phyloP scores from a whole-genome alignment of 257 asterid species.

The Solanum rostratum region DNA sequence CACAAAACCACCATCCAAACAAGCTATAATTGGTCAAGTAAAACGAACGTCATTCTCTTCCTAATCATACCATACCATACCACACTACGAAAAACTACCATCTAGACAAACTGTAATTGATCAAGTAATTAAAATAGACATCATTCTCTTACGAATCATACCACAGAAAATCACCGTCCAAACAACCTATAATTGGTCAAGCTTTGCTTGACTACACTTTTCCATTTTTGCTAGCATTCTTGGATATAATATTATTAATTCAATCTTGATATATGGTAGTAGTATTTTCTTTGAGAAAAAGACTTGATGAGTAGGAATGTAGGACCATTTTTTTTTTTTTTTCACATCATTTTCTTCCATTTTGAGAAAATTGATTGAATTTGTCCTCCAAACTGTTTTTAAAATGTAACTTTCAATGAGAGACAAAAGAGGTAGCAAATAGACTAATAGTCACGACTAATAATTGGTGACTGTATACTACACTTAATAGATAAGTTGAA shows the following conservation, averaged over 20 bases:
- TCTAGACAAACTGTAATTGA: too few species aligned
- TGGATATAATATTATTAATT: too few species aligned
- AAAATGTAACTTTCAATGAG: background rate
- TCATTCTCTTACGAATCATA: too few species aligned
- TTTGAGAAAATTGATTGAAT: background rate
- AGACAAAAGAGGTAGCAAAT: background rate
- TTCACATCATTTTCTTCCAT: background rate
- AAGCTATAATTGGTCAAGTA: too few species aligned
- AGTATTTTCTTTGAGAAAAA: background rate
- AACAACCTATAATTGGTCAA: background rate
- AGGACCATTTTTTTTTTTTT: background rate
- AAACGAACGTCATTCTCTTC: too few species aligned
- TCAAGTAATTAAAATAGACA: too few species aligned
- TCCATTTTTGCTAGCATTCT: background rate
- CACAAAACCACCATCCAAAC: too few species aligned
- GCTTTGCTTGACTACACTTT: background rate
- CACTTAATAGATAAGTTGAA: background rate
- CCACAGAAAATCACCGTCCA: too few species aligned
- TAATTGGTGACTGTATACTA: background rate
- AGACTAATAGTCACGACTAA: background rate
- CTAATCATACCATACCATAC: too few species aligned
- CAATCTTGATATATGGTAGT: background rate
- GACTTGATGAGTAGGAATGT: background rate
- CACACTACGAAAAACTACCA: too few species aligned
- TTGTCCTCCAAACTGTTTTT: background rate